Evolutionary conservation across 2,329 filamentous ascomycete genomes (phyloP), one percentile per base, ranked within the genome.

Genomic region (Fusarium coicis): DNA sequence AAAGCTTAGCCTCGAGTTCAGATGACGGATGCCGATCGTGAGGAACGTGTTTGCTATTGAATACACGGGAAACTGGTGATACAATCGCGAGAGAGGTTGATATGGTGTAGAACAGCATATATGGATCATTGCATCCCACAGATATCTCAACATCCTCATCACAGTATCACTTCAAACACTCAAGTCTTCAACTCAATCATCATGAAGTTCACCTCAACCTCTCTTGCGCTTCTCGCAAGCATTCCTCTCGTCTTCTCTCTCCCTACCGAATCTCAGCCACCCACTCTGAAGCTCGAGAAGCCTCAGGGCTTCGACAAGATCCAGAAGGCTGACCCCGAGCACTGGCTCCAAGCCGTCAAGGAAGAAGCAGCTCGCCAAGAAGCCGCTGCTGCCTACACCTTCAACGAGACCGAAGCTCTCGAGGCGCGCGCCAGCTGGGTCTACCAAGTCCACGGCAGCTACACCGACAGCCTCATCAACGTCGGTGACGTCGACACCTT

Each of bases 391-490:
- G 54, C 54, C 10, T 37, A 54, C 4, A 10, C 19, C 7, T n/a
- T 21, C 7, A 60, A 63, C 2, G 54, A 49, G 2, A 63, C 54
- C 0, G 28, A 34, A 4, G 19, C 36, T 5, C 54, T 63, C 15
- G 60, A 63, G 19, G 7, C 53, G 7, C 21, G 60, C 23, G 60
- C 15, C 1, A 32, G n/a, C 15, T 63, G 60, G 60, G 30, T 60
- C 54, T 63, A 30, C 23, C 36, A 60, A 12, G 23, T 60, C n/a
- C 54, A 63, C 23, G 60, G 43, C 36, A 63, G 60, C 54, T 63
- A 63, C 21, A 63, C 60, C 4, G 60, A 63, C 43, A 7, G 4
- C 11, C 54, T 63, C 18, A 43, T 63, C 30, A 63, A 63, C 16
- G 54, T 63, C 36, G 60, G 60, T 14, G 60, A 63, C 21, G 60